Base-by-base conservation (phyloP, 2,329 filamentous ascomycete genomes). In the Fusarium ambrosium region DNA sequence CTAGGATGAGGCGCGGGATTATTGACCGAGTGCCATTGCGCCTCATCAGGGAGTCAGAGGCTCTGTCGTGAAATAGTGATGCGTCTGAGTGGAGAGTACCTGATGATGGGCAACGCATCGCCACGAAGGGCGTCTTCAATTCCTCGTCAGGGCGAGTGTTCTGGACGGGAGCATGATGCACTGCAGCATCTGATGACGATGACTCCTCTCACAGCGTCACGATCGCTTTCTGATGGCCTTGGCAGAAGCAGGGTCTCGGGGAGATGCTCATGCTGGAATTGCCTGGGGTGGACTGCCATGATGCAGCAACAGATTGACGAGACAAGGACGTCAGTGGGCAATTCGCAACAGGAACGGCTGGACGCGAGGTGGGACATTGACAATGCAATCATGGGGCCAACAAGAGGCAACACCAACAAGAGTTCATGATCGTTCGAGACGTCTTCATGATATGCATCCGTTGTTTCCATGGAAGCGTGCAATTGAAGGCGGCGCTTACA, bases 201-300 rank as follows among this genome's bases (percentile, higher is more conserved):
- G 61, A 65, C 62, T 70, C 73, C 39, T 68, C 39, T 70, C 61
- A 63, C 56, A 70, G 39, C 48, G 66, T 70, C 72, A 68, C 61
- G 72, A 75, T 75, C 66, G 69, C 63, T 75, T 62, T 74, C 41
- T 74, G 73, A 70, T 55, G 73, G 73, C 71, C 73, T 75, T 75
- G 73, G 73, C 70, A 71, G 73, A 74, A 56, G 73, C 73, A 76
- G 34, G 72, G 70, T 74, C 68, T 71, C 62, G 70, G 73, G 24
- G 64, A 76, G 64, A 64, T 56, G 39, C 48, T 64, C 41, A 51
- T 36, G 71, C 64, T 74, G 72, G 72, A 75, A 75, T 75, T 73
- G 65, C 43, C 48, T 68, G 71, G 56, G 48, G 58, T 45, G 14
- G 39, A 68, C 22, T 61, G 39, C 48, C 16, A 61, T 59, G 34